phyloP scores from a whole-genome alignment of 1,284 basidiomycete genomes.

The Stygiomarasmius scandens region DNA sequence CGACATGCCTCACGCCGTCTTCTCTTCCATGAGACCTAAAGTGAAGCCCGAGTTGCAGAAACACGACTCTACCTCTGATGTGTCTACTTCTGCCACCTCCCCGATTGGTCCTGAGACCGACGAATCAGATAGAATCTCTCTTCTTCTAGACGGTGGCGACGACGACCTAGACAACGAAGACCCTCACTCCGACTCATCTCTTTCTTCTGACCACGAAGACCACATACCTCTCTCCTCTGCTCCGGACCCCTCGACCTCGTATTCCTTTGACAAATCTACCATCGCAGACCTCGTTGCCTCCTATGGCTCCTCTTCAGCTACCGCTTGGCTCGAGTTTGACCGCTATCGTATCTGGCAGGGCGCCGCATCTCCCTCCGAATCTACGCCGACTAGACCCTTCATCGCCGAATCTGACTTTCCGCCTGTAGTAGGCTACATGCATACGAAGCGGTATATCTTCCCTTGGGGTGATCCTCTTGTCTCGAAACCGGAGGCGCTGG shows the following conservation, averaged over 20 bases:
- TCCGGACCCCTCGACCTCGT: not conserved
- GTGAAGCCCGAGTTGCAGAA: not conserved
- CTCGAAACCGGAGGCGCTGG: slow-evolving; percentile 37
- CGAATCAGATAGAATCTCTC: not conserved
- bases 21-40: not conserved
- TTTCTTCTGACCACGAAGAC: not conserved
- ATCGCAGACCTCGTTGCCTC: slow-evolving; percentile 41
- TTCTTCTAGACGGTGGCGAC: not conserved
- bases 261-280: slow-evolving; percentile 27
- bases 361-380: not conserved
- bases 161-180: not conserved
- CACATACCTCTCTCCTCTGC: not conserved
- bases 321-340: slow-evolving; percentile 49
- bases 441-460: slow-evolving; percentile 35
- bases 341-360: slow-evolving; percentile 45
- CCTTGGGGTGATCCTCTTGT: slow-evolving; percentile 52
- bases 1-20: not conserved
- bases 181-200: not conserved
- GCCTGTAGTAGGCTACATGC: slow-evolving; percentile 47
- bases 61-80: not conserved
- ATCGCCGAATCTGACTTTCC: slow-evolving; percentile 41
- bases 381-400: slow-evolving; percentile 21
- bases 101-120: not conserved
- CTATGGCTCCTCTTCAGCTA: slow-evolving; percentile 44
- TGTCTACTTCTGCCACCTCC: not conserved